phyloP scores from a whole-genome alignment of 441 rosid species.

The Raphanus hybrid region DNA sequence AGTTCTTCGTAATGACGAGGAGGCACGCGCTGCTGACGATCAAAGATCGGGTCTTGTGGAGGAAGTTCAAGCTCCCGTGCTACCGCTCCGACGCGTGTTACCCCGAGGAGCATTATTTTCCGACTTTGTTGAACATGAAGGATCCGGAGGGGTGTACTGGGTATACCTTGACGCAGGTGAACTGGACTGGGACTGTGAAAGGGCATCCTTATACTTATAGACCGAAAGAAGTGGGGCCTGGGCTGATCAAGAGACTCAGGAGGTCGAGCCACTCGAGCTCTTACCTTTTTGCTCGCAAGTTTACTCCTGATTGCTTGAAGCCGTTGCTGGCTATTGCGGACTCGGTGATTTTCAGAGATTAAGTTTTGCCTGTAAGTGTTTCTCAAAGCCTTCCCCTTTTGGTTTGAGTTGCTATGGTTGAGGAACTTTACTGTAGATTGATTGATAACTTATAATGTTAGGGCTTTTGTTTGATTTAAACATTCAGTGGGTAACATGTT shows the following conservation, averaged over 20 bases:
- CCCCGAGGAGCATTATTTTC: conserved; percentile 84
- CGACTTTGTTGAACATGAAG: conserved; percentile 66
- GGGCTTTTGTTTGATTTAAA: conserved; percentile 9
- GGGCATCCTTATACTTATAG: conserved; percentile 86
- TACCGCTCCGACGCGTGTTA: conserved; percentile 61
- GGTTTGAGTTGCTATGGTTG: conserved; percentile 3
- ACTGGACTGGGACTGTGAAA: conserved; percentile 75
- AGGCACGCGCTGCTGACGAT: conserved; percentile 61
- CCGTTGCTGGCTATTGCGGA: conserved; percentile 78
- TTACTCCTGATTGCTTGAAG: conserved; percentile 80
- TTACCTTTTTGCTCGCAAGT: conserved; percentile 84
- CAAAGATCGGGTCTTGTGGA: conserved; percentile 63
- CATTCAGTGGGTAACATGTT: background rate
- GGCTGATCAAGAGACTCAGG: conserved; percentile 62
- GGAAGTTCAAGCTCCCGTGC: conserved; percentile 67
- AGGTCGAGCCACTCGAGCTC: conserved; percentile 69
- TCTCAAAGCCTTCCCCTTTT: background rate
- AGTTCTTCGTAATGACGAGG: conserved; percentile 68
- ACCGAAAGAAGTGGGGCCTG: conserved; percentile 60
- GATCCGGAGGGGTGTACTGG: conserved; percentile 58
- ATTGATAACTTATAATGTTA: conserved; percentile 7
- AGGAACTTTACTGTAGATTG: background rate
- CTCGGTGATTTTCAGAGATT: conserved; percentile 80
- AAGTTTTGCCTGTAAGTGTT: conserved; percentile 53
- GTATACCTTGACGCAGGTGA: conserved; percentile 65